Evolutionary conservation across 1,284 basidiomycete genomes (phyloP), one percentile per base, ranked within the genome.

Genomic region (Cutaneotrichosporon arboriforme): DNA sequence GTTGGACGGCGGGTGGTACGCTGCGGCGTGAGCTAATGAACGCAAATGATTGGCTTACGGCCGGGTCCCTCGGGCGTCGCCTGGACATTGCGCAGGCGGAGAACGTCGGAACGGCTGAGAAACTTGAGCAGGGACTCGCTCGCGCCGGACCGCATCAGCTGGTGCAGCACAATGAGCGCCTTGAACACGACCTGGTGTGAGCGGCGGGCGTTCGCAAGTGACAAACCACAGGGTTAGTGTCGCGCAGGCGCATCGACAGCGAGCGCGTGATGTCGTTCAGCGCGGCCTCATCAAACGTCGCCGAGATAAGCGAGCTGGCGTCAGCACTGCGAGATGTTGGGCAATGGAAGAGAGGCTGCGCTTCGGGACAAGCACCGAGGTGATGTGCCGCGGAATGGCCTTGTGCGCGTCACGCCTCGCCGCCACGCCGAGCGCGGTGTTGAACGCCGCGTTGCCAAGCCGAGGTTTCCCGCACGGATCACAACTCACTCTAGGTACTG

Each of bases 211-310:
- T 34, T 20, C 41, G 41, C 35, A 2, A n/a, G 21, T 14, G 8
- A 79, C 86, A 65, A 69, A 94, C 91, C 48, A 91, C 84, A 31
- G 84, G 84, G 72, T 94, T 97, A 20, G 90, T 85, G 66, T 99
- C 94, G 33, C 87, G 80, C 57, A 99, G 81, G 35, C 90, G 82
- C 17, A 85, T 82, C 2, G 86, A 79, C 34, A 98, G 81, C 1
- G 92, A 86, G 64, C 86, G 86, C 77, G 88, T 88, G 57, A 98
- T 89, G 73, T 97, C 93, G 66, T 88, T 84, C 10, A 97, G 81
- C 39, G 89, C 84, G 31, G 90, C 90, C 69, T 96, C 92, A 55
- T 93, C 88, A 82, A 89, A 96, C 15, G 93, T 96, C 39, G 90
- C 90, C 51, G 91, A 86, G 60, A 99, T 86, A 74, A 99, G 90